Conservation (phyloP, 257 asterid species). For the Jacaranda copaia region DNA sequence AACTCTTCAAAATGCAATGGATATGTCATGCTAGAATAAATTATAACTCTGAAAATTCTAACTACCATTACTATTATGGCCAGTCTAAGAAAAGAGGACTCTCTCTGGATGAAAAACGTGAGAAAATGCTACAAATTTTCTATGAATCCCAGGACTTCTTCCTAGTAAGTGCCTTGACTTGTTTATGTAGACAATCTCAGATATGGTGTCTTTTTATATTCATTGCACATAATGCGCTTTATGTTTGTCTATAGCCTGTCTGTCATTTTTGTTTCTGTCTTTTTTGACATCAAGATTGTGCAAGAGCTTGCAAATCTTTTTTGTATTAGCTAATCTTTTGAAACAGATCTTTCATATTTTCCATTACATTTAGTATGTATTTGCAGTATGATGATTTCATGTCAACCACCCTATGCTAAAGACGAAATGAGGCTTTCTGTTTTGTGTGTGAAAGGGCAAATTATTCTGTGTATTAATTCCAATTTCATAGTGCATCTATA, state of each 20-base stretch:
- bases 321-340: slow-evolving; percentile 15
- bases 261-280: neutral
- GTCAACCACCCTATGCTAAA: slow-evolving; percentile 8
- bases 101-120: slow-evolving; percentile 93
- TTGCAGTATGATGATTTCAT: slow-evolving; percentile 17
- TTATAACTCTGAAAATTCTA: slow-evolving; percentile 19
- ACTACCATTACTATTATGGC: slow-evolving; percentile 28
- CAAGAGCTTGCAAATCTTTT: slow-evolving; percentile 18
- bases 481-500: neutral
- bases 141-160: slow-evolving; percentile 88
- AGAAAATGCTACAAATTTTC: slow-evolving; percentile 92
- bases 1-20: neutral
- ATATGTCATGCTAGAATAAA: slow-evolving; percentile 14
- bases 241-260: slow-evolving; percentile 6
- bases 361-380: neutral
- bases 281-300: slow-evolving; percentile 18
- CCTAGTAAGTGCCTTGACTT: slow-evolving; percentile 69
- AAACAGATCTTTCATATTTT: neutral
- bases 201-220: neutral
- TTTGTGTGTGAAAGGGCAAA: neutral
- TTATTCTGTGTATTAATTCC: neutral
- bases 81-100: slow-evolving; percentile 96
- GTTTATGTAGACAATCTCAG: neutral
- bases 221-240: neutral
- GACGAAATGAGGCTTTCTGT: neutral